phyloP scores from a whole-genome alignment of 257 asterid species.

The Ilex asprella region DNA sequence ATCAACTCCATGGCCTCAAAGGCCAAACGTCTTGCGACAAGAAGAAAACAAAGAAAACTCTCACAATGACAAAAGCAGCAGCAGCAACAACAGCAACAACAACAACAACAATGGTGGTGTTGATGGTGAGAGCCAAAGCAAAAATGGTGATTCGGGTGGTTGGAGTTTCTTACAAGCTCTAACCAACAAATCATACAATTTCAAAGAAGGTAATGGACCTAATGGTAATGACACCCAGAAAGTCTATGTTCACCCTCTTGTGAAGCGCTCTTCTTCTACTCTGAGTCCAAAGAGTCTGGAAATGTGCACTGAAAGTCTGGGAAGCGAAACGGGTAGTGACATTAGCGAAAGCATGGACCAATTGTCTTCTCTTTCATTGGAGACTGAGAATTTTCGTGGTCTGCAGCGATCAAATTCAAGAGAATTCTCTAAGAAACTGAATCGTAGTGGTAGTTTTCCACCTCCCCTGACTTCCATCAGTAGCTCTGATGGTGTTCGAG shows the following conservation, averaged over 20 bases:
- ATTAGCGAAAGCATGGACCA: constrained; percentile 30
- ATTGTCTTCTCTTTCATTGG: constrained; percentile 5
- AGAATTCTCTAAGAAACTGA: constrained; percentile 17
- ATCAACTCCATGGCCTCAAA: constrained; percentile 23
- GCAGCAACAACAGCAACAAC: background rate
- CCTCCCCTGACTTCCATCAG: constrained; percentile 79
- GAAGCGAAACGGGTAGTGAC: constrained; percentile 63
- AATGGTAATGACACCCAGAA: constrained; percentile 7
- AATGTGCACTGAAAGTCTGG: constrained; percentile 85
- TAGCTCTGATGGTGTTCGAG: constrained; percentile 36
- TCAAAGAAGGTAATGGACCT: background rate
- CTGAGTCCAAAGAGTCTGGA: constrained; percentile 54
- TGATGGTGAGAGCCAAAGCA: constrained; percentile 5
- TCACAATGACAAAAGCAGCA: background rate
- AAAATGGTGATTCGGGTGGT: background rate
- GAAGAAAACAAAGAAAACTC: constrained; percentile 10
- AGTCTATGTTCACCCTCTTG: constrained; percentile 47
- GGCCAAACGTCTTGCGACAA: constrained; percentile 8
- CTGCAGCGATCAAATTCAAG: constrained; percentile 15
- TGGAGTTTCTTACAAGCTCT: constrained; percentile 34
- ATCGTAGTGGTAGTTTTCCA: constrained; percentile 30
- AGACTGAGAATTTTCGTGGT: constrained; percentile 8
- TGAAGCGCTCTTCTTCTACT: constrained; percentile 22
- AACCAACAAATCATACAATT: constrained; percentile 1
- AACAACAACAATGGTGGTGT: background rate